A percentile compares a stretch with the other conserved stretches of the same genome.
These are phyloP conservation scores for Kuraishia borneana DNA, from an alignment of 805 yeast species.

Conservation along the genomic window DNA sequence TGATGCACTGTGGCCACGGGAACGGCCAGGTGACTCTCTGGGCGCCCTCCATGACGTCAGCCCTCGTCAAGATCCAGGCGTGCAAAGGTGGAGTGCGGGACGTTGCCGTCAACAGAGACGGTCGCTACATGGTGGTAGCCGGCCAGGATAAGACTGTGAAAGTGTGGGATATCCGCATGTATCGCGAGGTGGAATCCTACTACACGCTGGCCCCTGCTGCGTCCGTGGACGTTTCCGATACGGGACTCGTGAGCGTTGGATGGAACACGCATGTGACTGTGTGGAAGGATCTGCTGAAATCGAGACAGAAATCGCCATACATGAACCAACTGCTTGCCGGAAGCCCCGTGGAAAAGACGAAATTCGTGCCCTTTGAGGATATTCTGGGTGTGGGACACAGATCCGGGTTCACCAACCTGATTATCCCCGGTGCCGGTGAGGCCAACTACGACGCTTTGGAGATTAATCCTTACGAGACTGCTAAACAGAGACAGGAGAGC, in stretches of 20 bases:
- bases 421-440: conserved; percentile 96
- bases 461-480: conserved; percentile 83
- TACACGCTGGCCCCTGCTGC: conserved; percentile 77
- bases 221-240: conserved; percentile 71
- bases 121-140: conserved; percentile 86
- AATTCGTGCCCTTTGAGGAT: conserved; percentile 94
- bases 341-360: conserved; percentile 52
- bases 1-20: conserved; percentile 85
- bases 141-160: conserved; percentile 80
- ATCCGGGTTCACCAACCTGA: conserved; percentile 68
- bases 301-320: conserved; percentile 72
- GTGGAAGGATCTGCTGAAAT: conserved; percentile 77
- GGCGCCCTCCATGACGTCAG: conserved; percentile 83
- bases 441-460: conserved; percentile 95
- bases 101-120: conserved; percentile 81
- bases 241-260: conserved; percentile 78
- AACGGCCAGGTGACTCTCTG: conserved; percentile 90
- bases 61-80: conserved; percentile 72
- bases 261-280: conserved; percentile 94
- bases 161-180: conserved; percentile 88
- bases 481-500: conserved; percentile 84
- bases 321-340: conserved; percentile 86
- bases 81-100: conserved; percentile 83
- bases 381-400: conserved; percentile 82
- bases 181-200: conserved; percentile 64